phyloP scores from a whole-genome alignment of 1,284 basidiomycete species.

The Coniferiporia weirii region DNA sequence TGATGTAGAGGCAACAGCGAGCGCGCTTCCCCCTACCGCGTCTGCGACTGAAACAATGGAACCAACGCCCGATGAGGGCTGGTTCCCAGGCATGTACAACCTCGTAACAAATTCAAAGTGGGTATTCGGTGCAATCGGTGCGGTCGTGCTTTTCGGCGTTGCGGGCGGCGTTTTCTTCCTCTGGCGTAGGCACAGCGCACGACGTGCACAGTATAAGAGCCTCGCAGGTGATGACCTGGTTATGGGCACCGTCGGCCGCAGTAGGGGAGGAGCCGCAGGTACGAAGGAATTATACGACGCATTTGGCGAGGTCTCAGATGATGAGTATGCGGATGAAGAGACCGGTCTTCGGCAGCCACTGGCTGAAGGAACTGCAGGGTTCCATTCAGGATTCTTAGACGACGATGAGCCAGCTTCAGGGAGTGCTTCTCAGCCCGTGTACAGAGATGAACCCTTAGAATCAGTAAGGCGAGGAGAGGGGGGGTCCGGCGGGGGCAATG shows the following conservation, averaged over 20 bases:
- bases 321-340: conserved; percentile 64
- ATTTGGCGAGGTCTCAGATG: conserved; percentile 79
- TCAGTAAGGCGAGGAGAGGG: conserved; percentile 11
- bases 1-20: conserved; percentile 22
- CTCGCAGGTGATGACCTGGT: conserved; percentile 71
- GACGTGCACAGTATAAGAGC: conserved; percentile 58
- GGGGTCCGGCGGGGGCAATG: conserved; percentile 7
- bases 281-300: conserved; percentile 89
- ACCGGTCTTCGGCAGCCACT: conserved; percentile 40
- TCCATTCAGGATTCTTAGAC: conserved; percentile 24
- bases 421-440: conserved; percentile 27
- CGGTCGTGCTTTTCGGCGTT: conserved; percentile 47
- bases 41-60: conserved; percentile 40
- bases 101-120: conserved; percentile 76
- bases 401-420: conserved; percentile 22
- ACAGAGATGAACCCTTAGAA: conserved; percentile 57
- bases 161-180: conserved; percentile 27
- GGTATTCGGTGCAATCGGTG: conserved; percentile 75
- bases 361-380: conserved; percentile 8
- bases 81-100: conserved; percentile 78
- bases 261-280: conserved; percentile 37
- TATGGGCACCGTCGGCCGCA: conserved; percentile 43
- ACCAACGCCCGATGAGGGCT: conserved; percentile 75
- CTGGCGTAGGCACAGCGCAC: conserved; percentile 56
- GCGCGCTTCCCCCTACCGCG: conserved; percentile 29